These are phyloP conservation scores for Podila epigama DNA, from an alignment of 192 early-diverging fungal species.

Conservation along the genomic window DNA sequence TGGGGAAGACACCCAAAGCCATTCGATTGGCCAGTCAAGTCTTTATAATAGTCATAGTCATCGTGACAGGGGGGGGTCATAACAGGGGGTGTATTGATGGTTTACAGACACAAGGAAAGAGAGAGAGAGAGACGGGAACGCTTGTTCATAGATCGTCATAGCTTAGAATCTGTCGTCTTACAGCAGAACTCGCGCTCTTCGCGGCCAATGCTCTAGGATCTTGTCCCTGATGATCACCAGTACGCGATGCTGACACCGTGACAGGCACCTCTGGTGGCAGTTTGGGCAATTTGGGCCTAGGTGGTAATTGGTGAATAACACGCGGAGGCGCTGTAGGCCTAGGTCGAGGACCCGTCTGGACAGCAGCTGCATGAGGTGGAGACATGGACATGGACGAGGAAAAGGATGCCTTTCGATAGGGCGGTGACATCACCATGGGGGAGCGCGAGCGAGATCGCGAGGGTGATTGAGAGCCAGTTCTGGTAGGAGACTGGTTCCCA, in stretches of 20 bases:
- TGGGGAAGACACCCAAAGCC: no score
- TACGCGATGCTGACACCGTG: background rate
- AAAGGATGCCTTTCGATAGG: background rate
- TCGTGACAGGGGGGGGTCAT: no score
- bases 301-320: background rate
- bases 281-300: background rate
- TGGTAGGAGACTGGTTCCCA: background rate
- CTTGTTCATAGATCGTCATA: background rate
- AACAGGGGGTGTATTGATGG: no score
- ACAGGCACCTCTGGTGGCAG: background rate
- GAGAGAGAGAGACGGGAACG: no score
- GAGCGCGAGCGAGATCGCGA: background rate
- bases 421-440: background rate
- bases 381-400: constrained; percentile 1
- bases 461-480: background rate
- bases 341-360: background rate
- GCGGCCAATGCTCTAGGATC: background rate
- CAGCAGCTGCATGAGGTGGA: background rate
- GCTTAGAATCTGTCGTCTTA: background rate
- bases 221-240: background rate
- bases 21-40: no score
- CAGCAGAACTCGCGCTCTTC: background rate
- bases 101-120: no score
- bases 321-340: background rate
- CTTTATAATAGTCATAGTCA: no score